Evolutionary conservation across 1,139 yeast species (phyloP).

Genomic region (Debaryomyces sp.): DNA sequence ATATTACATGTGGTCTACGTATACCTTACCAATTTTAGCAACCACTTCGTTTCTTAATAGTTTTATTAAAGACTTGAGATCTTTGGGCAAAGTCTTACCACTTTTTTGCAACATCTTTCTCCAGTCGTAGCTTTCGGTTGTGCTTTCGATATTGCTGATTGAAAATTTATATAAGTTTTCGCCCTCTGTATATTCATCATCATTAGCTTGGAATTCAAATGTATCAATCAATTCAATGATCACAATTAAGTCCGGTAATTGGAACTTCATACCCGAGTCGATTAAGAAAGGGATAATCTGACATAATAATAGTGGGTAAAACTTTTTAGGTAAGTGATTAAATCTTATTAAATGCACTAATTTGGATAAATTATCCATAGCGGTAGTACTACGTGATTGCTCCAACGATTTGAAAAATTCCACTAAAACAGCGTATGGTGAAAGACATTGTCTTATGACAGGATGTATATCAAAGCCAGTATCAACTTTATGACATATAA

Average conservation of each 20-base stretch:
- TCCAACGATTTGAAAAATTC: conserved; percentile 45
- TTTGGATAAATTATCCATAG: conserved; percentile 31
- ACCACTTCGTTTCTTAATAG: conserved; percentile 36
- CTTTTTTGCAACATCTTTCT: conserved; percentile 24
- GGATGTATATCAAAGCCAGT: conserved; percentile 48
- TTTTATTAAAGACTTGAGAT: conserved; percentile 26
- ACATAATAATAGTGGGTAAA: conserved; percentile 52
- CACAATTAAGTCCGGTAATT: conserved; percentile 48
- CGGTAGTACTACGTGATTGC: conserved; percentile 28
- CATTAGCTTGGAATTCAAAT: conserved; percentile 37
- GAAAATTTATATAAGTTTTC: conserved; percentile 37
- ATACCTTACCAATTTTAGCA: conserved; percentile 42
- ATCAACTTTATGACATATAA: conserved; percentile 46
- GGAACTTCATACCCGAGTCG: conserved; percentile 27
- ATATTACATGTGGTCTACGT: conserved; percentile 21
- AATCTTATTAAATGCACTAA: conserved; percentile 62
- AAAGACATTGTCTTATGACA: conserved; percentile 62
- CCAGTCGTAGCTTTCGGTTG: conserved; percentile 35
- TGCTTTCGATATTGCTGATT: conserved; percentile 25
- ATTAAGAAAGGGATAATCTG: conserved; percentile 50
- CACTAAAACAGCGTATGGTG: conserved; percentile 72
- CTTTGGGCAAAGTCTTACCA: conserved; percentile 24
- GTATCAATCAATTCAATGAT: conserved; percentile 52
- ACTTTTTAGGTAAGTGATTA: conserved; percentile 64
- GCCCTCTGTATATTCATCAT: conserved; percentile 31